Base-by-base conservation (phyloP, 202 grass and related monocot species). In the Setaria italica region DNA sequence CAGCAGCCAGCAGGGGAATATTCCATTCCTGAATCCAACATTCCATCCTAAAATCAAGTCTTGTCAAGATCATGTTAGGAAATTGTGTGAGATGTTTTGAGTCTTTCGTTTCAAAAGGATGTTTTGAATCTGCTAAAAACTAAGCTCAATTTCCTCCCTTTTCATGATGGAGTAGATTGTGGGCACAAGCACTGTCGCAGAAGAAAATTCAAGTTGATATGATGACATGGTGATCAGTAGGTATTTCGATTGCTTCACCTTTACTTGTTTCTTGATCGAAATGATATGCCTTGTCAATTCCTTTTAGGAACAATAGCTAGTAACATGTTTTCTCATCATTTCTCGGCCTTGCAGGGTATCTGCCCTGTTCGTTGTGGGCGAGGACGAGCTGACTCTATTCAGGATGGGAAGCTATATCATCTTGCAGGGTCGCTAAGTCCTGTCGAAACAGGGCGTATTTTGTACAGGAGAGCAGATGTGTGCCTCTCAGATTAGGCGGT, bases 141-240 rank as follows among this genome's bases (percentile, higher is more conserved):
- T 5, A 82, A 82, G 12, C 10, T 34, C 4, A 67, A 30, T 79
- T 67, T 66, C 7, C 9, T 56, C 9, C 54, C 1, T 25, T 80
- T 43, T 57, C 39, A 45, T 25, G 9, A n/a, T 67, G 57, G 68
- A 70, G 58, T 80, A 94, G 92, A 48, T 94, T 71, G 92, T 89
- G 76, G 57, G 69, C 53, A 54, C 85, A 79, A 78, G 70, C 25
- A 55, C 79, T 8, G 76, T 39, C 21, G 11, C 81, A 54, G 81
- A 84, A 42, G 50, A 30, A 75, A 55, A 85, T 39, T 85, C 55
- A 94, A 42, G 58, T 55, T 62, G 43, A 80, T 67, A 30, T 12
- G 32, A 62, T 51, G 42, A 53, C 37, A 43, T 29, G 50, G 25
- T 42, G 25, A 69, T 39, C 53, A 4, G 0, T 49, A 80, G 43